Base-by-base conservation (phyloP, 2,329 filamentous ascomycete genomes). In the Purpureocillium takamizusanense region DNA sequence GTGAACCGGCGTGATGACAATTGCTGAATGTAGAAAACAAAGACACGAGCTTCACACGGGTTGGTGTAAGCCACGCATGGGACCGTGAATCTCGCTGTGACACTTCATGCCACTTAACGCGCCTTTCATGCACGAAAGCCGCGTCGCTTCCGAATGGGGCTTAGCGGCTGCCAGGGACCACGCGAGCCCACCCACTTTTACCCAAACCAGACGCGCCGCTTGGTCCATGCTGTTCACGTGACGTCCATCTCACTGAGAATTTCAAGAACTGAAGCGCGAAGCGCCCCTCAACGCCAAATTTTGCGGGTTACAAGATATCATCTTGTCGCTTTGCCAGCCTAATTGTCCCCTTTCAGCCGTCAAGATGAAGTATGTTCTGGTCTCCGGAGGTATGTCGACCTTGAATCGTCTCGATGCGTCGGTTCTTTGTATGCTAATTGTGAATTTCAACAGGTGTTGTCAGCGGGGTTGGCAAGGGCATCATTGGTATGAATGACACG, bases 341-440 rank as follows among this genome's bases (percentile, higher is more conserved):
- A 23, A 37, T 34, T 28, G 17, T 37, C 21, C 17, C 7, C 23
- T 33, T 7, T 9, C 31, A 30, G 18, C 21, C 28, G 35, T 28
- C 53, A 78, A 66, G 55, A 88, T 87, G 83, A 86, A 86, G 69
- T 86, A 86, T 71, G 80, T 88, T 62, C 70, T 87, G 49, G 82
- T 87, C 50, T 85, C 81, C 51, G 83, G 83, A 72, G 83, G 82
- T 83, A 62, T 43, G 47, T 46, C 23, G 13, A 5, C 13, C 16
- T 43, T 13, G 28, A 21, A 23, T 4, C 16, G 66, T 68, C 60
- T 50, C 39, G 41, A 42, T 15, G 21, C 23, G 11, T 4, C 1
- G 14, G 18, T 25, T 2, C 1, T 31, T 11, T 25, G 16, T 21
- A n/a, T 29, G 18, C 38, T 39, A 18, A 35, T 13, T 21, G 4